Conservation (phyloP, 768 basidiomycete species). For the Lactarius deliciosus region DNA sequence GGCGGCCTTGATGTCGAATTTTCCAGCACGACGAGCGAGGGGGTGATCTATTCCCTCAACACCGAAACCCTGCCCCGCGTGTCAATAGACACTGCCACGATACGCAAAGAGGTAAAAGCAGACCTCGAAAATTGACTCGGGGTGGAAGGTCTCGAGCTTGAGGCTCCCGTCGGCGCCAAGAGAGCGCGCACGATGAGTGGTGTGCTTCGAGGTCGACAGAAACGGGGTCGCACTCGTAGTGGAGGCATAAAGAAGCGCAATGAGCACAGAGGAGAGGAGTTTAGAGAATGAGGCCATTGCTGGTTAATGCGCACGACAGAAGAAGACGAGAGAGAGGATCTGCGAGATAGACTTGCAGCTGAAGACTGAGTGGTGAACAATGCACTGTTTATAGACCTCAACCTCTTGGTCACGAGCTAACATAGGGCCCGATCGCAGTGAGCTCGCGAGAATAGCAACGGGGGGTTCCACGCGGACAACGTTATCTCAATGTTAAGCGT, state of each 20-base stretch:
- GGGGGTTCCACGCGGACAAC: no score
- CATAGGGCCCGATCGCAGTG: not conserved
- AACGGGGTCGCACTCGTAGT: constrained; percentile 30
- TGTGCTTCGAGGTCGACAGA: constrained; percentile 28
- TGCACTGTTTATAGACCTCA: not conserved
- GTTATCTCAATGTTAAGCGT: no score
- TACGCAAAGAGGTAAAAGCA: not conserved
- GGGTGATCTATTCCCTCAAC: constrained; percentile 31
- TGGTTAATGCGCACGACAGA: not conserved
- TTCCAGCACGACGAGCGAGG: constrained; percentile 29
- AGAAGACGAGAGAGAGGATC: not conserved
- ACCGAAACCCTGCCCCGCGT: constrained; percentile 31
- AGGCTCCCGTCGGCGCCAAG: constrained; percentile 25
- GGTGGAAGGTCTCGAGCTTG: constrained; percentile 33
- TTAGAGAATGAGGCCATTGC: constrained; percentile 29
- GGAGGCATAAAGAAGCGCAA: constrained; percentile 32
- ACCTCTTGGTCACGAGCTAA: not conserved
- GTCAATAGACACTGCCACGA: not conserved
- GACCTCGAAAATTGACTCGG: constrained; percentile 34
- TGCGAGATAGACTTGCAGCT: not conserved
- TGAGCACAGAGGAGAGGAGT: constrained; percentile 31
- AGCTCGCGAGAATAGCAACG: constrained; percentile 17
- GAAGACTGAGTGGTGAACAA: not conserved
- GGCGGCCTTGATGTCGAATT: constrained; percentile 31
- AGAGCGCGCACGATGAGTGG: constrained; percentile 30